Evolutionary conservation across 805 yeast species (phyloP), one percentile per base, ranked within the genome.

Genomic region (Candida stauntonica): DNA sequence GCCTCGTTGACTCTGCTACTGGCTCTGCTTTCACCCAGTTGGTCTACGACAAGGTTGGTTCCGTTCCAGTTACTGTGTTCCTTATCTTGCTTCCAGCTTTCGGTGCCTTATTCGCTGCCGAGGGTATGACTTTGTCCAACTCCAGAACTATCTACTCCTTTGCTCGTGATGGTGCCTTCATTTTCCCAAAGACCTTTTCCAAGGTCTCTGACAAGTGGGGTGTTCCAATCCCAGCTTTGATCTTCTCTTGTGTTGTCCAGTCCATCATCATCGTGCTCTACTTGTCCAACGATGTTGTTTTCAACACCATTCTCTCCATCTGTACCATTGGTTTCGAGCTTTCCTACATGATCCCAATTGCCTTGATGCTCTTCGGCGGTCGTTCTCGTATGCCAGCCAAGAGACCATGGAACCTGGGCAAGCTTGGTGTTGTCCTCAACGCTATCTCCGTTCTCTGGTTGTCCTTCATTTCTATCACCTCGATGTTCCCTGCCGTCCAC

Each of bases 81-180:
- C 38, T 54, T 20, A 33, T 51, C 20, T 34, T 54, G 21, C 35
- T 52, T n/a, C 57, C 57, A 21, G 52, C 56, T 4, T 27, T 51
- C 3, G 43, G 46, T 26, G 55, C 55, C 2, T 30, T 54, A 7
- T 50, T 51, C 29, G 57, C 57, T 5, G 56, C 49, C 28, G 57
- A 54, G 26, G 51, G 51, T 13, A 52, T 56, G 54, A 55, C 62
- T n/a, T 44, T 62, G 20, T 55, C 61, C 7, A 59, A 61, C 29
- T 51, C 57, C 11, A 51, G 65, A 48, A 54, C 62, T 20, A 54
- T 60, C 27, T 61, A 60, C 52, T 51, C 66, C 7, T 60, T 62
- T 51, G 61, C 64, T n/a, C 51, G 58, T 41, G 60, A 58, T 27
- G 60, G 61, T 44, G 64, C 62, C 7, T 50, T 60, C 35, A 59